A percentile compares a stretch with the other conserved stretches of the same genome.
Evolutionary conservation across 208 protist genomes (phyloP).

Genomic region (Phytomonas sp.): DNA sequence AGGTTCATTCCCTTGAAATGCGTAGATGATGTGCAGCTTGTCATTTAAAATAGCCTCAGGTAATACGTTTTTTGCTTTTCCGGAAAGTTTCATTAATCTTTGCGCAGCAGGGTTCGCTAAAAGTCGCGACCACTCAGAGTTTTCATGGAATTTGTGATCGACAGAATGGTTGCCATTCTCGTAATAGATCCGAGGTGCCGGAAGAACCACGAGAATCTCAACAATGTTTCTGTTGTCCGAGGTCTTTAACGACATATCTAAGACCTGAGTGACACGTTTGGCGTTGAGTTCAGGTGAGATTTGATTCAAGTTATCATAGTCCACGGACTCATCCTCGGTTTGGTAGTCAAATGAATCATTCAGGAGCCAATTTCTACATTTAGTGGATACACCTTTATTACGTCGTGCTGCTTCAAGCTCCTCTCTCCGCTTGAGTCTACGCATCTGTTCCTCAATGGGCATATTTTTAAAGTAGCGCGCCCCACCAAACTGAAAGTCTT

Average conservation of each 20-base stretch:
- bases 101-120: conserved; percentile 26
- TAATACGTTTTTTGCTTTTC: conserved; percentile 13
- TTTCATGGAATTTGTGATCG: not conserved
- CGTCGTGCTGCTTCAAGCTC: conserved; percentile 68
- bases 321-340: conserved; percentile 52
- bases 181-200: not conserved
- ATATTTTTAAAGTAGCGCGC: conserved; percentile 89
- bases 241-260: conserved; percentile 4
- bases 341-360: conserved; percentile 90
- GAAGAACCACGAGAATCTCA: conserved; percentile 31
- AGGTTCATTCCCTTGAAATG: conserved; percentile 15
- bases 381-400: not conserved
- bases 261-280: conserved; percentile 11
- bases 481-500: conserved; percentile 87
- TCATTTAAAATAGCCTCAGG: conserved; percentile 2
- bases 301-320: conserved; percentile 48
- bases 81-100: conserved; percentile 8
- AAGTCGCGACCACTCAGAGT: conserved; percentile 21
- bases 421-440: conserved; percentile 37
- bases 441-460: conserved; percentile 56
- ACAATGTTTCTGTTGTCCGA: not conserved
- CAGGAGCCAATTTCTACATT: conserved; percentile 31
- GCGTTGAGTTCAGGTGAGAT: conserved; percentile 39
- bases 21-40: conserved; percentile 14
- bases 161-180: not conserved